Conservation (phyloP, 257 asterid genomes). For the Penstemon newberryi region DNA sequence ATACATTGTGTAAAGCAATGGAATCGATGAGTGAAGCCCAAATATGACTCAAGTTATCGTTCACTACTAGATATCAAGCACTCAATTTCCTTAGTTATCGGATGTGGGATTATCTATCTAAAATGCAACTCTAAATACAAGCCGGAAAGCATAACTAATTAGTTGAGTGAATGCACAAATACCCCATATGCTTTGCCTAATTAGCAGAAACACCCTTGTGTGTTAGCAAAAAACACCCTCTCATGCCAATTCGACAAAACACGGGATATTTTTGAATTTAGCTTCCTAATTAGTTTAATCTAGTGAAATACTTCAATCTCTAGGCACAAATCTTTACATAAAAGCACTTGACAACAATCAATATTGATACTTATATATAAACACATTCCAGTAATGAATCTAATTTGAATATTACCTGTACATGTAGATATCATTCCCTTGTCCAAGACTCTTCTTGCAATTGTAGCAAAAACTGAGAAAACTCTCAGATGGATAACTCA, state of each 20-base stretch:
- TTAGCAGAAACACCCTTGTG: no score
- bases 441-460: slow-evolving; percentile 76
- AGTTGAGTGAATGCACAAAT: neutral
- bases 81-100: no score
- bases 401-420: slow-evolving; percentile 54
- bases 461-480: slow-evolving; percentile 75
- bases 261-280: no score
- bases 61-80: no score
- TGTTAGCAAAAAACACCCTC: no score
- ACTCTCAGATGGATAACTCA: slow-evolving; percentile 62
- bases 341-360: neutral
- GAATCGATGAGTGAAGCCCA: no score
- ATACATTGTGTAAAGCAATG: no score
- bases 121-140: no score
- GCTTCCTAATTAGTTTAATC: neutral
- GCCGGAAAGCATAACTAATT: neutral
- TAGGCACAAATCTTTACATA: neutral
- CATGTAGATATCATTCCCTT: slow-evolving; percentile 75
- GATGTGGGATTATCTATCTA: no score
- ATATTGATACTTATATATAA: neutral
- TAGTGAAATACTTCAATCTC: neutral
- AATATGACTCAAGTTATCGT: no score
- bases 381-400: neutral
- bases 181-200: no score
- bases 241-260: no score